Evolutionary conservation across 257 asterid species (phyloP).

Genomic region (Catharanthus roseus): DNA sequence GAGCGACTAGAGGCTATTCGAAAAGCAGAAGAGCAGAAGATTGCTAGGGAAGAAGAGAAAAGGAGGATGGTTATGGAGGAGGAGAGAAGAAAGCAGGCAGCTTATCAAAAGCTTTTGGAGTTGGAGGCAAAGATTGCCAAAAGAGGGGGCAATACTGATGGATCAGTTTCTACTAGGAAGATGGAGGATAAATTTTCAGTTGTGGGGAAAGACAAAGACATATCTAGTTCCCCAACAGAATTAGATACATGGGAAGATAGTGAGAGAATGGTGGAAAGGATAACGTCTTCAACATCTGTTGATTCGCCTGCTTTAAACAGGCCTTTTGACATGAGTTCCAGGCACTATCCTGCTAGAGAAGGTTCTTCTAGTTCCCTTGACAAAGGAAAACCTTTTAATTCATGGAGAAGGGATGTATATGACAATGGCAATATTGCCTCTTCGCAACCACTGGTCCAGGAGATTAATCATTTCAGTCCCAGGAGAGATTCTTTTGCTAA

Average conservation of each 20-base stretch:
- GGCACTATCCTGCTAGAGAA: slow-evolving; percentile 54
- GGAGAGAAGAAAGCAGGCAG: slow-evolving; percentile 94
- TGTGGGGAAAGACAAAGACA: slow-evolving; percentile 39
- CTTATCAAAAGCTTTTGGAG: slow-evolving; percentile 78
- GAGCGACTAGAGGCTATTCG: slow-evolving; percentile 67
- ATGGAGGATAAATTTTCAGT: slow-evolving; percentile 46
- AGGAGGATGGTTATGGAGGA: slow-evolving; percentile 66
- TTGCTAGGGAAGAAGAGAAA: slow-evolving; percentile 85
- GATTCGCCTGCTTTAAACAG: slow-evolving; percentile 46
- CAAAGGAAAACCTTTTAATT: slow-evolving; percentile 47
- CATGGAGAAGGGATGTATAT: slow-evolving; percentile 68
- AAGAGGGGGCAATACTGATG: slow-evolving; percentile 48
- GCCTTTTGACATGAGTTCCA: slow-evolving; percentile 47
- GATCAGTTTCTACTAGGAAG: slow-evolving; percentile 22
- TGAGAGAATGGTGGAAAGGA: slow-evolving; percentile 73
- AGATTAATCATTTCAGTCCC: slow-evolving; percentile 55
- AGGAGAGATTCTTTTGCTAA: slow-evolving; percentile 53
- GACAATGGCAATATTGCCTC: slow-evolving; percentile 46
- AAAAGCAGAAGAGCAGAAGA: slow-evolving; percentile 72
- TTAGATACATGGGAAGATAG: slow-evolving; percentile 82
- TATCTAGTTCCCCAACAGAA: slow-evolving; percentile 33
- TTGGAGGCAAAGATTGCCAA: slow-evolving; percentile 89
- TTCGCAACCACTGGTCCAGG: slow-evolving; percentile 46
- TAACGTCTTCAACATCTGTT: slow-evolving; percentile 40
- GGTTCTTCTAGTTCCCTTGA: slow-evolving; percentile 47